Evolutionary conservation across 2,329 filamentous ascomycete species (phyloP).

Genomic region (Hypoxylon sp.): DNA sequence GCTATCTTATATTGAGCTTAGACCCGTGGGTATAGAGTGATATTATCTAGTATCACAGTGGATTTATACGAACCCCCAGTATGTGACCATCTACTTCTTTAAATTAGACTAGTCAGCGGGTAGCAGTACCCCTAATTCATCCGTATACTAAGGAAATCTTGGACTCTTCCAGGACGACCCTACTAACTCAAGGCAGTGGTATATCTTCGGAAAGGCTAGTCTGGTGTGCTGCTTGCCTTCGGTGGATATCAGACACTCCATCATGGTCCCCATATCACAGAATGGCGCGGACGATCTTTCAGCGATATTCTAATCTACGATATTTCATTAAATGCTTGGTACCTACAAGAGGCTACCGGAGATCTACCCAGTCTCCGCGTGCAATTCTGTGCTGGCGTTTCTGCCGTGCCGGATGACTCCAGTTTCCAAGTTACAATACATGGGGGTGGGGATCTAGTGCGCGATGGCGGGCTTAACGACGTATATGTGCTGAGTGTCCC

Average conservation of each 20-base stretch:
- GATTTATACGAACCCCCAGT: too few species aligned
- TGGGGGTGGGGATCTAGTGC: conserved; percentile 30
- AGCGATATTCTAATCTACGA: conserved; percentile 34
- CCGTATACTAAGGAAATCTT: too few species aligned
- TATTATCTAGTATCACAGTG: too few species aligned
- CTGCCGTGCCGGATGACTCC: conserved; percentile 43
- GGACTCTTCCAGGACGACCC: neutral
- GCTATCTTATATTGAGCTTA: too few species aligned
- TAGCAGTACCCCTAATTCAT: too few species aligned
- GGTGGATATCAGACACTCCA: conserved; percentile 43
- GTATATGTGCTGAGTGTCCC: conserved; percentile 45
- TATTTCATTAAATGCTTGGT: conserved; percentile 42
- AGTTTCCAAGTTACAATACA: conserved; percentile 47
- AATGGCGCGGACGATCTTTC: conserved; percentile 37
- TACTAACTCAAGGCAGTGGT: conserved; percentile 34
- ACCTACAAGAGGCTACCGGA: conserved; percentile 38
- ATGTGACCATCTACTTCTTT: neutral
- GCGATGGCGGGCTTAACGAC: conserved; percentile 33
- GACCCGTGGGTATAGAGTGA: too few species aligned
- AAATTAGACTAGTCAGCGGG: neutral
- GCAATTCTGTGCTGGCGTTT: conserved; percentile 45
- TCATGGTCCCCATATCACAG: conserved; percentile 3
- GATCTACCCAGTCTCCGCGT: conserved; percentile 34
- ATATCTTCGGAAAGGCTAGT: conserved; percentile 38
- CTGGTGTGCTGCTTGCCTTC: conserved; percentile 42